Evolutionary conservation across 2,329 filamentous ascomycete genomes (phyloP).

Genomic region (Lasiodiplodia gonubiensis): DNA sequence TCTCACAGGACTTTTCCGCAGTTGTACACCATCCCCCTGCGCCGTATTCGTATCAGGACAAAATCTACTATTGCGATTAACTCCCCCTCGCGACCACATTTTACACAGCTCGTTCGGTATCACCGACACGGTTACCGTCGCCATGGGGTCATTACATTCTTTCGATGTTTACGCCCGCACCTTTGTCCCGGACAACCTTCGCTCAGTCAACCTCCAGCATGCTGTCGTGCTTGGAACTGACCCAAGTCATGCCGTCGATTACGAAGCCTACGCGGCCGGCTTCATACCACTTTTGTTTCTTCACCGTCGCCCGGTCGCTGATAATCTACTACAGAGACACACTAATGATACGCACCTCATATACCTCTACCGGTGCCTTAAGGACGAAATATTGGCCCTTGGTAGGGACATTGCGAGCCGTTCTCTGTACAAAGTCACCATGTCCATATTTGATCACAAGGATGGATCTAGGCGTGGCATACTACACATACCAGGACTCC

Average conservation of each 20-base stretch:
- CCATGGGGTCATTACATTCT: slow-evolving; percentile 12
- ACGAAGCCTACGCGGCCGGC: slow-evolving; percentile 30
- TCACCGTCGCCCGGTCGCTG: background rate
- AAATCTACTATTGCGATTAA: too few relatives aligned
- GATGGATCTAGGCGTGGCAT: background rate
- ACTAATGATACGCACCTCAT: slow-evolving; percentile 31
- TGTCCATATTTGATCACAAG: slow-evolving; percentile 17
- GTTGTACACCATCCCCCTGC: too few relatives aligned
- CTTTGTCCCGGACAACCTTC: slow-evolving; percentile 33
- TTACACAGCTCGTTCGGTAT: too few relatives aligned
- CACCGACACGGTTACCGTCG: too few relatives aligned
- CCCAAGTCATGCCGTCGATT: slow-evolving; percentile 33
- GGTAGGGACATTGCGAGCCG: slow-evolving; percentile 33
- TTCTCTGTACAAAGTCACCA: slow-evolving; percentile 34
- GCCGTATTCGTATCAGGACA: too few relatives aligned
- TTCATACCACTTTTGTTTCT: slow-evolving; percentile 37
- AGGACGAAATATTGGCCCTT: slow-evolving; percentile 32
- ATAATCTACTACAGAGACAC: background rate
- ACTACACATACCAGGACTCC: slow-evolving; percentile 38
- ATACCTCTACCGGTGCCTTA: slow-evolving; percentile 30
- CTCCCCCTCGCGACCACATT: too few relatives aligned
- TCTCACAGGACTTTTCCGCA: too few relatives aligned
- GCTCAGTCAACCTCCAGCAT: slow-evolving; percentile 33
- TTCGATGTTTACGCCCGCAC: slow-evolving; percentile 37
- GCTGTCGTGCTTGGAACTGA: slow-evolving; percentile 26